Percentiles rank a stretch among this genome's conserved stretches.
These are phyloP conservation scores for Yueomyces sinensis DNA, from an alignment of 805 yeast species.

Conservation along the genomic window DNA sequence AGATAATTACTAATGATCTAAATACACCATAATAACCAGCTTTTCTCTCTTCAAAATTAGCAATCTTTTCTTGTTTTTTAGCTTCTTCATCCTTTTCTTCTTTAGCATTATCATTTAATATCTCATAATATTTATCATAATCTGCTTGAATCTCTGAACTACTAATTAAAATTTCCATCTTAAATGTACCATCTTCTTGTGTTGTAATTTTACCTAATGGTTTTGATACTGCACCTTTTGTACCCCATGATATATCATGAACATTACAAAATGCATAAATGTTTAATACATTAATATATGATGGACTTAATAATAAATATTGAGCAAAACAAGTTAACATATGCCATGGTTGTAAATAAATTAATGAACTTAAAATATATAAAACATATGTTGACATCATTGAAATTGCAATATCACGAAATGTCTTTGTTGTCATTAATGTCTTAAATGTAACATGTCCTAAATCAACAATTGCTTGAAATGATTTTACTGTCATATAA, in stretches of 20 bases:
- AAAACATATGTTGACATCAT: conserved; percentile 71
- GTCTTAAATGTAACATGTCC: conserved; percentile 27
- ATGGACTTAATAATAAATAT: conserved; percentile 72
- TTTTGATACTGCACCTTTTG: conserved; percentile 66
- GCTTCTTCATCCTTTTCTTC: conserved; percentile 25
- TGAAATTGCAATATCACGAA: conserved; percentile 81
- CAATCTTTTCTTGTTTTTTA: too few relatives aligned
- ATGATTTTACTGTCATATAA: conserved; percentile 62
- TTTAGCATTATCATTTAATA: conserved; percentile 34
- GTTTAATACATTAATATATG: conserved; percentile 80
- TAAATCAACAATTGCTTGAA: conserved; percentile 32
- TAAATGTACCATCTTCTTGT: conserved; percentile 49
- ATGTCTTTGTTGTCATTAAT: conserved; percentile 52
- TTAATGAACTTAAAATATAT: conserved; percentile 62
- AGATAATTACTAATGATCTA: conserved; percentile 75
- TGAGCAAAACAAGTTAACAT: conserved; percentile 82
- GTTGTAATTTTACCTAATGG: conserved; percentile 81
- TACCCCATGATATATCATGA: conserved; percentile 97
- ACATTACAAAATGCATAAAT: conserved; percentile 94
- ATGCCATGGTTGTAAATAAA: conserved; percentile 86
- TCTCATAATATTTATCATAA: conserved; percentile 51
- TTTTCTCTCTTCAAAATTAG: conserved; percentile 38
- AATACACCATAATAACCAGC: conserved; percentile 82
- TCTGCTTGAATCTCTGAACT: conserved; percentile 62
- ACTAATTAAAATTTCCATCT: conserved; percentile 64